Evolutionary conservation across 108 stramenopile genomes (phyloP).

Genomic region (Aurantiochytrium sp.): DNA sequence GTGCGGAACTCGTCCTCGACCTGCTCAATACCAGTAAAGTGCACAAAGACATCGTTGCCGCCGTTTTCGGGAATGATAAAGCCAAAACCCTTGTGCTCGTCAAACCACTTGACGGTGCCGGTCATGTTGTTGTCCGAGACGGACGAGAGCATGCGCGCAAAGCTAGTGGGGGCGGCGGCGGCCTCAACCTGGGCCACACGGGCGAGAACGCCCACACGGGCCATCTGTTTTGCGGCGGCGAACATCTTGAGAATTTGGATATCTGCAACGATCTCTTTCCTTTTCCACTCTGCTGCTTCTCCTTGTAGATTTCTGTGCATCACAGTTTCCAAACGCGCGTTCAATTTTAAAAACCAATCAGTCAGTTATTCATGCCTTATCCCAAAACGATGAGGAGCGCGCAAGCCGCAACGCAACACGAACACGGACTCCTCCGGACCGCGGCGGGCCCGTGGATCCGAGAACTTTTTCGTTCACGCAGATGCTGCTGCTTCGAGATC

Average conservation of each 20-base stretch:
- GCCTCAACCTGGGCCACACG: not conserved
- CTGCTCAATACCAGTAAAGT: slow-evolving; percentile 2
- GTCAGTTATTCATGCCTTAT: too few species aligned
- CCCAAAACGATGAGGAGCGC: too few species aligned
- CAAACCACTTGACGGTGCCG: slow-evolving; percentile 34
- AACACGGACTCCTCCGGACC: too few species aligned
- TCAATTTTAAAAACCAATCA: too few species aligned
- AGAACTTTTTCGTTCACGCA: too few species aligned
- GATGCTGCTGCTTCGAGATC: too few species aligned
- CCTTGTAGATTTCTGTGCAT: too few species aligned
- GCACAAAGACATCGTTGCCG: slow-evolving; percentile 22
- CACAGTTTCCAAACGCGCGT: too few species aligned
- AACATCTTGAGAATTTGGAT: not conserved
- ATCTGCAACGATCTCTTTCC: not conserved
- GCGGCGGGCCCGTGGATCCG: too few species aligned
- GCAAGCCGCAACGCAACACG: too few species aligned
- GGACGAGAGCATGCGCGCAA: not conserved
- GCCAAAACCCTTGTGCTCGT: slow-evolving; percentile 28
- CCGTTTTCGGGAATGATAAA: slow-evolving; percentile 21
- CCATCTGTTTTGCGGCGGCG: not conserved
- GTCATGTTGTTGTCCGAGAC: not conserved
- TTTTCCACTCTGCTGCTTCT: too few species aligned
- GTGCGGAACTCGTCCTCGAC: slow-evolving; percentile 7
- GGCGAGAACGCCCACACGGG: not conserved
- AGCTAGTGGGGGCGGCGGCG: too few species aligned